Evolutionary conservation across 495 filamentous ascomycete genomes (phyloP), one percentile per base, ranked within the genome.

Genomic region (Bacidia gigantensis): DNA sequence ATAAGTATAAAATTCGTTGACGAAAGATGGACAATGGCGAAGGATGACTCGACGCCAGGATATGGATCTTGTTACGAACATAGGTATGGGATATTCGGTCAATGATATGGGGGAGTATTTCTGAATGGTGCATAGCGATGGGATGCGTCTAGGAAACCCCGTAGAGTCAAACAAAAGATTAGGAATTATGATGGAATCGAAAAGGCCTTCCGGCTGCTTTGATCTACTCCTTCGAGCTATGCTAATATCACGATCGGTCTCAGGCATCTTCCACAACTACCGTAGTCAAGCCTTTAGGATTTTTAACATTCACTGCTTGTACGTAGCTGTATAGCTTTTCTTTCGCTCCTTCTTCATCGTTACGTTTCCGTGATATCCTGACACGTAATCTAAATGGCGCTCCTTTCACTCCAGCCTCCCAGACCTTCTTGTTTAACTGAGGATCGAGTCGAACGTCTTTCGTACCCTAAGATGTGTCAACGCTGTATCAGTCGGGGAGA

Each of bases 341-440:
- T 79, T 92, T 92, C 63, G 92, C 90, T 62, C 86, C 88, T 76
- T 99, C 92, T 78, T 99, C 92, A 69, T 99, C 92, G 78, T 99
- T 99, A 79, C 92, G 89, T 83, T 94, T 92, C 69, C 92, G 87
- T 61, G 87, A 94, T 76, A 99, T 95, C 74, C 93, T 87, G 64
- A 99, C 79, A 64, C 92, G 89, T 58, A 99, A 79, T 70, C 92
- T 81, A 83, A 84, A 97, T 50, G 89, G 87, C 58, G 95, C 89
- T 65, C 93, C 93, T 81, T 96, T 96, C 75, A 99, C 81, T 70
- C 92, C 92, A 67, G 84, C 78, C 73, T 99, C 93, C 92, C 92
- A 99, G 72, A 99, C 90, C 80, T 99, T 96, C 84, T 99, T 99
- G 82, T 99, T 99, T 59, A 99, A 76, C 70, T 87, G 85, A 58